Evolutionary conservation across 345 rosid genomes (phyloP), one percentile per base, ranked within the genome.

Genomic region (Citrus medica): DNA sequence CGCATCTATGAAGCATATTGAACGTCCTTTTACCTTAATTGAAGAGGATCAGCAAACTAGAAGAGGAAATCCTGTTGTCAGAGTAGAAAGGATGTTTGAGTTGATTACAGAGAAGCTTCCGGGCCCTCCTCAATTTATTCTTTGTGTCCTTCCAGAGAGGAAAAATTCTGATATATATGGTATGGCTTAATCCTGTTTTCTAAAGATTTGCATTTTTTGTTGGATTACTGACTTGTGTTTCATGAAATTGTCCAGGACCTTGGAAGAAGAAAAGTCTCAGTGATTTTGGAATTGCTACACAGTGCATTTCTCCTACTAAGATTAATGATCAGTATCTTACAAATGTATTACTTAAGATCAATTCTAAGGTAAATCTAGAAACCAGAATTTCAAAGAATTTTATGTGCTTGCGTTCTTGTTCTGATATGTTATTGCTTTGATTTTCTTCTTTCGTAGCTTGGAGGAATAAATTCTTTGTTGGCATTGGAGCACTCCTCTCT

Each of bases 381-480:
- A 68, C 68, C 58, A 73, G 76, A 64, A 37, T 22, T 64, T 76
- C 63, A 13, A 66, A 71, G 59, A 69, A 62, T 38, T 25, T 65
- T 38, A 58, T 5, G 61, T 77, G 38, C 42, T 63, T 58, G 28
- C 24, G 27, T 67, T 68, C 69, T 17, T 70, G 22, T 72, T 74
- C 51, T 7, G 22, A 70, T 71, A 62, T 1, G 74, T 13, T 35
- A 69, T 66, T 68, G 37, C 56, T 38, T 33, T 76, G 42, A 67
- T 61, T 28, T 24, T 51, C 51, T 33, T 62, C 78, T 79, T 66
- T 83, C 75, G 25, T 84, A 96, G 99, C 95, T 92, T 56, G 98
- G 97, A 60, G 99, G 99, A 76, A 89, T 94, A 79, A 96, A 96
- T 86, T 96, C 97, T 69, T 85, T 92, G 84, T 82, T 96, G 87